Percentiles rank a stretch among this genome's conserved stretches.
phyloP scores from a whole-genome alignment of 192 early-diverging fungal genomes.

The Coemansia sp. region DNA sequence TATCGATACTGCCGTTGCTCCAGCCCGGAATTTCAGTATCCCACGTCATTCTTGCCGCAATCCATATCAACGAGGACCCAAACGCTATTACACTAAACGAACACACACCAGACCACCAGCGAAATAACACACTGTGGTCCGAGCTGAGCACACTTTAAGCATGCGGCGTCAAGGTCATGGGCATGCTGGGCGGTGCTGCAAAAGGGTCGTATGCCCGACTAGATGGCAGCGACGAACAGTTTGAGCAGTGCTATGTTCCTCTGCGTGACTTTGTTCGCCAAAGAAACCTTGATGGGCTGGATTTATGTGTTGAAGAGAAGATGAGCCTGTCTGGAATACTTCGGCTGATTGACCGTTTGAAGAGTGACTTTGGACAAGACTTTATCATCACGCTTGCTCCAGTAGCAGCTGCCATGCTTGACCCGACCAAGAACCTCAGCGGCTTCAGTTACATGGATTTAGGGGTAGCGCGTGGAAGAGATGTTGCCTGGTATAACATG shows the following conservation, averaged over 20 bases:
- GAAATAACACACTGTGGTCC: constrained; percentile 3
- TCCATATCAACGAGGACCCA: constrained; percentile 18
- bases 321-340: constrained; percentile 13
- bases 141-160: constrained; percentile 8
- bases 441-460: constrained; percentile 10
- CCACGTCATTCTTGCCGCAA: constrained; percentile 14
- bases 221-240: constrained; percentile 12
- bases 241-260: constrained; percentile 11
- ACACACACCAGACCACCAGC: background rate
- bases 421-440: constrained; percentile 15
- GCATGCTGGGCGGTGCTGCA: constrained; percentile 15
- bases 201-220: constrained; percentile 8
- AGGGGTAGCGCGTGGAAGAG: constrained; percentile 9
- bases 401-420: constrained; percentile 12
- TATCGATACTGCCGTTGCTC: constrained; percentile 15
- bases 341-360: constrained; percentile 12
- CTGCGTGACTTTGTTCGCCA: constrained; percentile 11
- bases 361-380: constrained; percentile 13
- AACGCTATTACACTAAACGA: constrained; percentile 10
- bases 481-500: constrained; percentile 12
- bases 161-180: constrained; percentile 14
- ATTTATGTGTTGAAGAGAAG: constrained; percentile 11
- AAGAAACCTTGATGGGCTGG: constrained; percentile 9
- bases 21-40: constrained; percentile 13
- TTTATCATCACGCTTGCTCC: constrained; percentile 18